These are phyloP conservation scores for sorghum (Sorghum bicolor) DNA, from an alignment of 176 grass and related monocot species.

Conservation along the genomic window Sorghum_bicolor_NCBIv3 NC_012879.2:6565501-6566000, in stretches of 20 bases:
- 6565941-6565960: background rate
- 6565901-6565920: background rate
- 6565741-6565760: background rate
- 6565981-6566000: no score
- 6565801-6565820: background rate
- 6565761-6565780: constrained; percentile 12
- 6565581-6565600: constrained; percentile 13
- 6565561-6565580: background rate
- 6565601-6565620: constrained; percentile 9
- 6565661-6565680: background rate
- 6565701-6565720: background rate
- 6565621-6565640: background rate
- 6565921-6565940: background rate
- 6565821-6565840: background rate
- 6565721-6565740: background rate
- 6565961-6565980: background rate
- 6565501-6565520: background rate
- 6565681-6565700: background rate
- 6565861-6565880: background rate
- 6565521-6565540: background rate
- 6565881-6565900: background rate
- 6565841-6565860: background rate
- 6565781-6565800: background rate
- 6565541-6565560: background rate
- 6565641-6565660: background rate